Evolutionary conservation across 2,329 filamentous ascomycete genomes (phyloP), one percentile per base, ranked within the genome.

Genomic region (Ophiostoma novo-ulmi): DNA sequence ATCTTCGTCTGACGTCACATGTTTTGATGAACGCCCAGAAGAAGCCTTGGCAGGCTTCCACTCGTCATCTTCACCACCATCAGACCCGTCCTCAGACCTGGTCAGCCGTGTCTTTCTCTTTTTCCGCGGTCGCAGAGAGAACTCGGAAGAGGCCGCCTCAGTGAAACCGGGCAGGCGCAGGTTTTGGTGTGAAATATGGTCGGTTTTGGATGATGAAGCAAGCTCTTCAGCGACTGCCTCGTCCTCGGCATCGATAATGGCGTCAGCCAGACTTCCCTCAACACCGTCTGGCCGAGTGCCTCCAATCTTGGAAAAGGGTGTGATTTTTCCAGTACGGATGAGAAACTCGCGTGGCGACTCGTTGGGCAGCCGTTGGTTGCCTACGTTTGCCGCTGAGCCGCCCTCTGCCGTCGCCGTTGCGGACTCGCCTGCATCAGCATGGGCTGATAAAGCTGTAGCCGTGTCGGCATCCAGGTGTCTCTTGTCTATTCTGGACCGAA

Each of bases 251-350:
- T 96, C 92, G 17, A 94, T 82, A 71, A 97, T 85, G 1, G 89
- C 90, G 76, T 94, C 89, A 13, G 91, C 90, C 20, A 97, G 82
- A 72, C 89, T 89, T 1, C 90, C 90, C 64, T 89, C 84, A 2
- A 88, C 84, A 3, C 85, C 87, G 38, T 87, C 82, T 3, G 84
- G 84, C 1, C 88, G 81, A n/a, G 87, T 84, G 17, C 87, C 85
- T 36, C 88, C 88, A 75, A 97, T 86, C 73, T 90, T 91, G 8
- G 93, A 91, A 77, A 99, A 99, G 0, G 95, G 95, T 0, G 95
- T 99, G 75, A 99, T 98, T 80, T 98, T 98, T 73, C 95, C 95
- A 0, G 94, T 99, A 38, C 95, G 89, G 67, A 99, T 95, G 66
- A 99, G 85, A 78, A 91, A 99, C 66, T 97, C 94, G 68, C 94